phyloP scores from a whole-genome alignment of 345 rosid species.

The Hirschfeldia incana region DNA sequence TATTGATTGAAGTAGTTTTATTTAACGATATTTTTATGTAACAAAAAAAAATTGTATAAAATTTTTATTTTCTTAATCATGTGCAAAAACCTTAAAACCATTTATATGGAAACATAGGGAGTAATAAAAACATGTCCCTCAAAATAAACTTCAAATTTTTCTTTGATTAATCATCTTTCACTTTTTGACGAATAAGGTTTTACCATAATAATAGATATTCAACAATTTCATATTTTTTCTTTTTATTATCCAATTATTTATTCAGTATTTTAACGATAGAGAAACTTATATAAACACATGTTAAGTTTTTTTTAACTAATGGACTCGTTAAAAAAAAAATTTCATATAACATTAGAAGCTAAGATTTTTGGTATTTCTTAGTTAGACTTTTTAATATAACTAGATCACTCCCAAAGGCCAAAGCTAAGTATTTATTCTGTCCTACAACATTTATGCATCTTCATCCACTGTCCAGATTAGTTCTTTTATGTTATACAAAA shows the following conservation, averaged over 20 bases:
- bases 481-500: not conserved
- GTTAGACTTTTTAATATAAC: not conserved
- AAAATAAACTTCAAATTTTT: not conserved
- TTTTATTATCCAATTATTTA: not conserved
- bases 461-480: not conserved
- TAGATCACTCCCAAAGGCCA: conserved; percentile 1
- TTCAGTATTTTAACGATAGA: not conserved
- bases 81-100: too few species aligned
- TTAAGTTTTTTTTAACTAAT: not conserved
- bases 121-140: not conserved
- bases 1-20: too few species aligned
- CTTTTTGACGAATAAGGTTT: not conserved
- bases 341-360: not conserved
- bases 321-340: not conserved
- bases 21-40: too few species aligned
- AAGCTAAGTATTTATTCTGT: not conserved
- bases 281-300: not conserved
- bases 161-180: not conserved
- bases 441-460: not conserved
- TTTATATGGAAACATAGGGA: too few species aligned
- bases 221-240: not conserved
- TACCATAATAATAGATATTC: not conserved
- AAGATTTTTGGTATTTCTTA: not conserved
- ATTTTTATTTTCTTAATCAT: too few species aligned
- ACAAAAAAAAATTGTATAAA: too few species aligned